Percentiles rank a stretch among this genome's conserved stretches.
Evolutionary conservation across 2,329 filamentous ascomycete species (phyloP).

Genomic region (Aspergillus costaricaensis): DNA sequence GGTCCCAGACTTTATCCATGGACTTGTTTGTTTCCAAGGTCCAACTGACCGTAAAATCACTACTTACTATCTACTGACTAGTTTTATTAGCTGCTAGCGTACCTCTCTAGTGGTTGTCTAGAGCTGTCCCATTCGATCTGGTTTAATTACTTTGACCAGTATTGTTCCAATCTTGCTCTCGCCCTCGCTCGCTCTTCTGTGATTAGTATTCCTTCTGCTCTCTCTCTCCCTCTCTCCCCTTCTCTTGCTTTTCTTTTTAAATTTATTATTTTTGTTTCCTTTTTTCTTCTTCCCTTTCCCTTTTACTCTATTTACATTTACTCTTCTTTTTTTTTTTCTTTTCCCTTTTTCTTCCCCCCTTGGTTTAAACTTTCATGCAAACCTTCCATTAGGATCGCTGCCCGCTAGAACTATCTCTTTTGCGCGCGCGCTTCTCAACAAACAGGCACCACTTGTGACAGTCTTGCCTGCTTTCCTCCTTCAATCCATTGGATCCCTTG

Average conservation of each 20-base stretch:
- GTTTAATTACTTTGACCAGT: constrained; percentile 25
- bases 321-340: constrained; percentile 6
- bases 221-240: not conserved
- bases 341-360: constrained; percentile 5
- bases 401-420: constrained; percentile 7
- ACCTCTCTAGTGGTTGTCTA: constrained; percentile 10
- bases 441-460: constrained; percentile 5
- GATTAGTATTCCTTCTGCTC: not conserved
- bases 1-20: constrained; percentile 23
- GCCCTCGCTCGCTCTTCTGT: not conserved
- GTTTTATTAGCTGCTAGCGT: constrained; percentile 16
- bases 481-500: constrained; percentile 21
- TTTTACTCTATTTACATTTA: constrained; percentile 1
- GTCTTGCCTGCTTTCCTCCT: constrained; percentile 11
- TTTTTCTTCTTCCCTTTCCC: constrained; percentile 16
- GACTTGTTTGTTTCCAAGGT: constrained; percentile 24
- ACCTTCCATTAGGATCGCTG: constrained; percentile 17
- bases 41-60: constrained; percentile 16
- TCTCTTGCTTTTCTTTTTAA: constrained; percentile 11
- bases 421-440: not conserved
- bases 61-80: constrained; percentile 13
- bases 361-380: constrained; percentile 14
- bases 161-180: constrained; percentile 19
- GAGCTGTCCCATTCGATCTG: constrained; percentile 24
- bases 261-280: constrained; percentile 1